Base-by-base conservation (phyloP, 192 early-diverging fungal species). In the Podila minutissima region DNA sequence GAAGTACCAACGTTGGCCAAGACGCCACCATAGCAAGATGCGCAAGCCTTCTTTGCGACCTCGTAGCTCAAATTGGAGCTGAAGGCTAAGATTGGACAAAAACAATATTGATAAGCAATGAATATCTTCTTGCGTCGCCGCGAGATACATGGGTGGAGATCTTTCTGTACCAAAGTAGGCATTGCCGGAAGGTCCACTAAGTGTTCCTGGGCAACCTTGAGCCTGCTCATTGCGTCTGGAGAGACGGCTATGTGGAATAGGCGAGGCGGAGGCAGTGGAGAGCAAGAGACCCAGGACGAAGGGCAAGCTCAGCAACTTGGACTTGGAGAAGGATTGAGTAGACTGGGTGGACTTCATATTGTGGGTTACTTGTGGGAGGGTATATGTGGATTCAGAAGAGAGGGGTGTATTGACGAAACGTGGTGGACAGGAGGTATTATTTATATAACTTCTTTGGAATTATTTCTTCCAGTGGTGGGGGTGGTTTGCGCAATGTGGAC, bases 161-260 rank as follows among this genome's bases (percentile, higher is more conserved):
- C 35, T 33, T 3, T 17, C 8, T 38, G 7, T 72, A 78, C 75
- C 69, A 63, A 72, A 78, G 60, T 78, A 83, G 15, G 62, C 70
- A 31, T 82, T 83, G 72, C 86, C 84, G 26, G 77, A 82, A 35
- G 84, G 86, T 28, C 84, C 72, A 7, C 58, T 26, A 24, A 74
- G 61, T 5, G 64, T 69, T 8, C 38, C 67, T 24, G 81, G 72
- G 46, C 81, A 82, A n/a, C 55, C 33, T 9, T 31, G 59, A 22
- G 67, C 1, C n/a, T 19, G 12, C 3, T 69, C 62, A 24, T 82
- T 38, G 32, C 71, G 73, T 50, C 32, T 53, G 49, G 20, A 8
- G 19, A 62, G 62, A 31, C 73, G 73, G 32, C 4, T 38, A 10
- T 55, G 9, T 19, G 60, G 29, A 29, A 74, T 70, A 13, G 81